Conservation (phyloP, 2,329 filamentous ascomycete species). For the Helminthosporium solani region DNA sequence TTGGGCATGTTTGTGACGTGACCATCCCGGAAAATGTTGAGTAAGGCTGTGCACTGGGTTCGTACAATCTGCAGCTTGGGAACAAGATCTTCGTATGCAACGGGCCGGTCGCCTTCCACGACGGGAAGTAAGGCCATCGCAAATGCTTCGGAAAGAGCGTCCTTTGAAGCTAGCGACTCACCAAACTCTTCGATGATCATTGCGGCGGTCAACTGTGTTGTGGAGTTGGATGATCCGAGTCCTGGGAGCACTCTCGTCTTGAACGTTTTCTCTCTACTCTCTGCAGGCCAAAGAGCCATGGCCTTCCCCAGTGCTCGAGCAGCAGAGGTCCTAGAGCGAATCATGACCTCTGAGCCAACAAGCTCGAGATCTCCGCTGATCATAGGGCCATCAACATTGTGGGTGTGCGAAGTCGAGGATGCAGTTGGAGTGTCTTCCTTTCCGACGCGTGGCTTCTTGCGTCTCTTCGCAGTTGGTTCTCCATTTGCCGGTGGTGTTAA, state of each 20-base stretch:
- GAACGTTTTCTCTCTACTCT: slow-evolving; percentile 61
- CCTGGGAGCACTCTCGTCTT: slow-evolving; percentile 65
- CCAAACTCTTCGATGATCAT: slow-evolving; percentile 90
- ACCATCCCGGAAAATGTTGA: slow-evolving; percentile 83
- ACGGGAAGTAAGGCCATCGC: slow-evolving; percentile 68
- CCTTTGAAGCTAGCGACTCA: slow-evolving; percentile 49
- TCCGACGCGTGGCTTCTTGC: slow-evolving; percentile 76
- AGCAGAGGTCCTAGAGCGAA: slow-evolving; percentile 85
- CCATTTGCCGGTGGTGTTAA: slow-evolving; percentile 37
- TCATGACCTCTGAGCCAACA: slow-evolving; percentile 83
- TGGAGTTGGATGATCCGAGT: slow-evolving; percentile 73
- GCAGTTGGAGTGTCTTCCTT: slow-evolving; percentile 60
- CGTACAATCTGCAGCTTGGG: slow-evolving; percentile 86
- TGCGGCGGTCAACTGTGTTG: slow-evolving; percentile 79
- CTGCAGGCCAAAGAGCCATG: slow-evolving; percentile 71
- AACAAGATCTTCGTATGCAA: slow-evolving; percentile 84
- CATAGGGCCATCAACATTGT: slow-evolving; percentile 98
- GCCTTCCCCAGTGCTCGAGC: slow-evolving; percentile 83
- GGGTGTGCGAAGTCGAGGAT: slow-evolving; percentile 59
- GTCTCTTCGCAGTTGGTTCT: slow-evolving; percentile 68
- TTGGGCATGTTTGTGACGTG: slow-evolving; percentile 65
- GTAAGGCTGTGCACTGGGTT: slow-evolving; percentile 84
- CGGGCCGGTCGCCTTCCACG: slow-evolving; percentile 77
- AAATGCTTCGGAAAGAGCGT: slow-evolving; percentile 59
- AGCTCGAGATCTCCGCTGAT: slow-evolving; percentile 95